phyloP scores from a whole-genome alignment of 768 basidiomycete genomes.

The Trametes meyenii region DNA sequence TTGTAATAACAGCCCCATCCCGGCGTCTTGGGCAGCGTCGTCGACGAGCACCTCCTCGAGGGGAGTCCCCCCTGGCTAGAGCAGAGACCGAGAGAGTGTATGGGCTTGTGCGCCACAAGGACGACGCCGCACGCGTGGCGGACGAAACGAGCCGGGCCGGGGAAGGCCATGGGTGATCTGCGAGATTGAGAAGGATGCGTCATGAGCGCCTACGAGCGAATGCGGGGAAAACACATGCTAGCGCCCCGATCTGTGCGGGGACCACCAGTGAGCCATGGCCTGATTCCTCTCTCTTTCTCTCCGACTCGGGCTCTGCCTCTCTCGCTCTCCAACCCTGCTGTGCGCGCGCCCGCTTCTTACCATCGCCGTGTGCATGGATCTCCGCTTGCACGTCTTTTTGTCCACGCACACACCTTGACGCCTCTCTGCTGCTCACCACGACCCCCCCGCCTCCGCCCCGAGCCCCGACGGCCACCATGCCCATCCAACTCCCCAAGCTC shows the following conservation, averaged over 20 bases:
- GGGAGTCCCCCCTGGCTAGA: no score
- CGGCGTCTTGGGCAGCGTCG: background rate
- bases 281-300: background rate
- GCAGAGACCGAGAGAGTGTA: no score
- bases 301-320: background rate
- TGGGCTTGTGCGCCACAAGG: no score
- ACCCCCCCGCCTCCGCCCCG: background rate
- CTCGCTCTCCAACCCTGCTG: background rate
- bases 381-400: background rate
- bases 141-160: no score
- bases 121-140: no score
- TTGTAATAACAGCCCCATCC: background rate
- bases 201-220: background rate
- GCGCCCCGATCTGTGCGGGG: background rate
- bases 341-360: background rate
- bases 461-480: background rate
- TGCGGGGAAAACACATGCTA: constrained; percentile 17
- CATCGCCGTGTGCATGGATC: background rate
- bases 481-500: constrained; percentile 15
- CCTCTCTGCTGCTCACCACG: background rate
- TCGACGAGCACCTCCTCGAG: no score
- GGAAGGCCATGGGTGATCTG: background rate
- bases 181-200: background rate
- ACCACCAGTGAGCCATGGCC: background rate
- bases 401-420: background rate